Evolutionary conservation across 768 basidiomycete genomes (phyloP).

Genomic region (Hydnum rufescens): DNA sequence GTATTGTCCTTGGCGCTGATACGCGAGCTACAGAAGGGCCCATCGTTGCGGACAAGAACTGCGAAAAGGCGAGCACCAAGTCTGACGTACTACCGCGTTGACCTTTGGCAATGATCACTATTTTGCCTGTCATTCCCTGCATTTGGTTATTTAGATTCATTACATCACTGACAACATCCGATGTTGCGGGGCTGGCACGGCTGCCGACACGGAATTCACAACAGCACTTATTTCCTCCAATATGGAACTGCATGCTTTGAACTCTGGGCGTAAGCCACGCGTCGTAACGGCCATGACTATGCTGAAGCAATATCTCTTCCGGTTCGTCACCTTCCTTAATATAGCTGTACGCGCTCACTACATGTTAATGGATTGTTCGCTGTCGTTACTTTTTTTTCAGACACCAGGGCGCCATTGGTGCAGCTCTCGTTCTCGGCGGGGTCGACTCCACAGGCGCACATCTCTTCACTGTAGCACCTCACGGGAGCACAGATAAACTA

Average conservation of each 20-base stretch:
- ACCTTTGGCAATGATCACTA: neutral
- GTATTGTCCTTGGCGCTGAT: conserved; percentile 88
- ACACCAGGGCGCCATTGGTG: conserved; percentile 85
- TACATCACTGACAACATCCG: conserved; percentile 88
- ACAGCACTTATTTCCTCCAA: conserved; percentile 92
- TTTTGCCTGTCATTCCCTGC: neutral
- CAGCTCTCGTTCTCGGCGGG: conserved; percentile 89
- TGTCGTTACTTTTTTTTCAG: conserved; percentile 22
- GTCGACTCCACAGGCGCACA: conserved; percentile 90
- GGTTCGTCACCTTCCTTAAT: conserved; percentile 29
- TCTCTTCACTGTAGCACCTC: conserved; percentile 87
- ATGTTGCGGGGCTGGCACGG: conserved; percentile 97
- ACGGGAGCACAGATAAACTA: conserved; percentile 95
- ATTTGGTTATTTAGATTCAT: conserved; percentile 55
- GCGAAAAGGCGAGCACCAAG: conserved; percentile 64
- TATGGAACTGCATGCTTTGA: conserved; percentile 80
- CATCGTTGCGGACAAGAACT: conserved; percentile 98
- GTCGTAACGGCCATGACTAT: conserved; percentile 99
- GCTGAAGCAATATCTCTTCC: conserved; percentile 89
- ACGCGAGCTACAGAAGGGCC: conserved; percentile 87
- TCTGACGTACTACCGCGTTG: neutral
- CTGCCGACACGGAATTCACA: conserved; percentile 93
- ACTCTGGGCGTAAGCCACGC: conserved; percentile 76
- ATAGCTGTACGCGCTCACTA: neutral
- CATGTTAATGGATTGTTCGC: no score